Evolutionary conservation across 306 rosid genomes (phyloP), one percentile per base, ranked within the genome.

Genomic region (Prosopis cineraria): DNA sequence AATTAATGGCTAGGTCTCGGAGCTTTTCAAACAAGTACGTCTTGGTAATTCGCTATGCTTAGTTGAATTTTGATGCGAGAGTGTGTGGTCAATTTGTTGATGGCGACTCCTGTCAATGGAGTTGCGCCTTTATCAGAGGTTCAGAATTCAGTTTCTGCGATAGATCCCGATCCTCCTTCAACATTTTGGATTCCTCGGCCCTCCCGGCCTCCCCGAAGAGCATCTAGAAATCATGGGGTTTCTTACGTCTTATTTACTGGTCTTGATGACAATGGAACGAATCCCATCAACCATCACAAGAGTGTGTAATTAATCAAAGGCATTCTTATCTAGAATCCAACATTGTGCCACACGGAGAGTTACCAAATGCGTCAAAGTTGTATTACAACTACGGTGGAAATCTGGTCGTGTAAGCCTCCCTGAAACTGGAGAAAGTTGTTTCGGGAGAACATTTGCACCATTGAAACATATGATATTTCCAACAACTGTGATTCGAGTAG

Each of bases 91-190:
- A 70, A 68, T 68, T 84, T 75, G 65, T 78, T 74, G 31, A 92
- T 94, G 98, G 93, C 86, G 47, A 81, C 89, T 40, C 74, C 71
- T 72, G 85, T 81, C 80, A 81, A 87, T 77, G 94, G 84, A 73
- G 75, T 84, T 68, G 74, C 56, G 72, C 83, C 88, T 76, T 77
- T 81, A 29, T 68, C 89, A 7, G 88, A 83, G 73, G 73, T 80
- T 85, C 89, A 87, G 65, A 86, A 82, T 88, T 83, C 83, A 33
- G 76, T 79, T 70, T 82, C 87, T 62, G 83, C 80, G 3, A 65
- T 72, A 43, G 80, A 80, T 84, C 82, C 75, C 34, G 78, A 76
- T 71, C 80, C 72, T 74, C 83, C 87, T 70, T 83, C 92, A 10
- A 86, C 87, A 22, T 77, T 86, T 10, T 86, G 82, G 83, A 71